These are phyloP conservation scores for Flaveria sonorensis DNA, from an alignment of 129 eudicot species.

Conservation along the genomic window DNA sequence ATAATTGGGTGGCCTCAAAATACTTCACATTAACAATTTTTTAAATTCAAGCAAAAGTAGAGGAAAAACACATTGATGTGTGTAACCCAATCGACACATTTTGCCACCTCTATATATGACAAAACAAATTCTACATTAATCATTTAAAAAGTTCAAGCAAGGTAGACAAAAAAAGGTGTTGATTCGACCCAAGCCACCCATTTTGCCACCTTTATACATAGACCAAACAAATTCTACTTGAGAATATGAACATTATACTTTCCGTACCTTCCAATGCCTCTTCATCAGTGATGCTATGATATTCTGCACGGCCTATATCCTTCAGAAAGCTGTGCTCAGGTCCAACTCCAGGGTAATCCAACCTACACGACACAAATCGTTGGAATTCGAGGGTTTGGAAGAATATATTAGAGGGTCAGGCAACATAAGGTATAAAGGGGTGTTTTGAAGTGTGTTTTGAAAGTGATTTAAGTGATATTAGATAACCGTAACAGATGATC, in stretches of 20 bases:
- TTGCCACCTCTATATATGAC: no score
- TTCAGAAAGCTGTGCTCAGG: conserved; percentile 38
- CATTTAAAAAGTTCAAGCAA: neutral
- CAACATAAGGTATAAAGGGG: neutral
- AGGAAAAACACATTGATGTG: no score
- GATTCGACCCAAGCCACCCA: neutral
- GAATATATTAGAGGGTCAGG: neutral
- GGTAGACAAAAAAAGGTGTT: no score
- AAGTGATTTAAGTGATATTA: neutral
- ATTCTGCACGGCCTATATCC: conserved; percentile 84
- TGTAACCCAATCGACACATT: no score
- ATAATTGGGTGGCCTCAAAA: neutral
- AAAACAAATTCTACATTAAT: no score
- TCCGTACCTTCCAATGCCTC: conserved; percentile 75
- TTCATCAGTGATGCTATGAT: conserved; percentile 68
- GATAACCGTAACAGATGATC: neutral
- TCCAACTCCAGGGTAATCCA: no score
- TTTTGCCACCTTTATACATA: neutral
- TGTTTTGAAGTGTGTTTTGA: neutral
- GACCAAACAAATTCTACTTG: no score
- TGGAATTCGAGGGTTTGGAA: neutral
- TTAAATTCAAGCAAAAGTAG: no score
- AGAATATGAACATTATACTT: neutral
- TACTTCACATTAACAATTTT: neutral
- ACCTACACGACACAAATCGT: no score